A percentile compares a stretch with the other conserved stretches of the same genome.
Evolutionary conservation across 345 rosid species (phyloP).

Genomic region (Eucalyptus sp.): DNA sequence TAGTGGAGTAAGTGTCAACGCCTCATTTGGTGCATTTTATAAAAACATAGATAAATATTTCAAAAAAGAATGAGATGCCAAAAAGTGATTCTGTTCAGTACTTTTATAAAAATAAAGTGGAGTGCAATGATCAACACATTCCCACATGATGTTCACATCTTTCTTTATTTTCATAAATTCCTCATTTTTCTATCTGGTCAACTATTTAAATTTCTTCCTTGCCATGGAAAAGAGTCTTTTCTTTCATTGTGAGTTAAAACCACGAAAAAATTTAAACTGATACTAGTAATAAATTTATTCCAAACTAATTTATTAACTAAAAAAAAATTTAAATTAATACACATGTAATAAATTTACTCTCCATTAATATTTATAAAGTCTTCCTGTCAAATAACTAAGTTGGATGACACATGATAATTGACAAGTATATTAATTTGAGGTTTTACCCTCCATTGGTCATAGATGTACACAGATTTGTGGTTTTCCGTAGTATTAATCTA

Average conservation of each 20-base stretch:
- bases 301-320: accelerated
- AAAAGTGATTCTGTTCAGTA: neutral
- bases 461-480: no score
- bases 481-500: accelerated
- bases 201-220: no score
- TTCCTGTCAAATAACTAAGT: no score
- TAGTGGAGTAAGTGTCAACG: neutral
- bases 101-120: neutral
- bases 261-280: accelerated
- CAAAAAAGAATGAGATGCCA: neutral
- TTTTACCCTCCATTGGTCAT: no score
- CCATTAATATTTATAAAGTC: no score
- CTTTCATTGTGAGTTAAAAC: neutral
- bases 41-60: neutral
- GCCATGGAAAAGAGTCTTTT: neutral
- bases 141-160: neutral
- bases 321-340: no score
- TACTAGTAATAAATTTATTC: accelerated
- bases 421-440: neutral
- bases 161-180: neutral
- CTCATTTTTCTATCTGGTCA: no score
- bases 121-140: neutral
- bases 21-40: neutral
- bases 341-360: no score
- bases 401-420: no score